These are phyloP conservation scores for Mycena galopus DNA, from an alignment of 768 basidiomycete species.

Conservation along the genomic window DNA sequence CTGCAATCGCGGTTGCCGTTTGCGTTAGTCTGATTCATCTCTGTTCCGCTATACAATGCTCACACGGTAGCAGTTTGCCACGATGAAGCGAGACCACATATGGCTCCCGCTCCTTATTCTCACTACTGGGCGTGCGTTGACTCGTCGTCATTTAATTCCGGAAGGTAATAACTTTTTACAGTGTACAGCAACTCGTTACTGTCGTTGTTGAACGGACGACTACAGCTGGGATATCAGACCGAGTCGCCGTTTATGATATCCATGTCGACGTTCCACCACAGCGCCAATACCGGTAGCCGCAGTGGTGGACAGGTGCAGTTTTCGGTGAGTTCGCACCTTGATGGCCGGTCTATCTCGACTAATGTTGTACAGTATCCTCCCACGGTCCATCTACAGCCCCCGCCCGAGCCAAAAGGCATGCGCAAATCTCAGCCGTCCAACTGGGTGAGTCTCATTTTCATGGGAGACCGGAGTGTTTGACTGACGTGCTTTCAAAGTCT, in stretches of 20 bases:
- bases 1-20: slow-evolving; percentile 24
- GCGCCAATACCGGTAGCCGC: not conserved
- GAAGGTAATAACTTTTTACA: not conserved
- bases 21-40: not conserved
- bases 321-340: not conserved
- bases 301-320: slow-evolving; percentile 10
- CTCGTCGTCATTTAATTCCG: not conserved
- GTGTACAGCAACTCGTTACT: slow-evolving; percentile 36
- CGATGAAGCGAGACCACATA: slow-evolving; percentile 27
- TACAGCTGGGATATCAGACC: slow-evolving; percentile 29
- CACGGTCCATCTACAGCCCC: slow-evolving; percentile 6
- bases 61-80: slow-evolving; percentile 20
- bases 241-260: slow-evolving; percentile 31
- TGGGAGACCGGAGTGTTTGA: not conserved
- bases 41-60: not conserved
- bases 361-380: slow-evolving; percentile 23
- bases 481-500: not conserved
- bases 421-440: not conserved
- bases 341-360: not conserved
- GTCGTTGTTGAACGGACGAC: slow-evolving; percentile 33
- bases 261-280: slow-evolving; percentile 18
- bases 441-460: not conserved
- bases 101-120: slow-evolving; percentile 32
- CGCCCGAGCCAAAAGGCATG: not conserved
- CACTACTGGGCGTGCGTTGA: slow-evolving; percentile 28